These are phyloP conservation scores for Trypanosoma boissoni DNA, from an alignment of 208 protist genomes.

Conservation along the genomic window DNA sequence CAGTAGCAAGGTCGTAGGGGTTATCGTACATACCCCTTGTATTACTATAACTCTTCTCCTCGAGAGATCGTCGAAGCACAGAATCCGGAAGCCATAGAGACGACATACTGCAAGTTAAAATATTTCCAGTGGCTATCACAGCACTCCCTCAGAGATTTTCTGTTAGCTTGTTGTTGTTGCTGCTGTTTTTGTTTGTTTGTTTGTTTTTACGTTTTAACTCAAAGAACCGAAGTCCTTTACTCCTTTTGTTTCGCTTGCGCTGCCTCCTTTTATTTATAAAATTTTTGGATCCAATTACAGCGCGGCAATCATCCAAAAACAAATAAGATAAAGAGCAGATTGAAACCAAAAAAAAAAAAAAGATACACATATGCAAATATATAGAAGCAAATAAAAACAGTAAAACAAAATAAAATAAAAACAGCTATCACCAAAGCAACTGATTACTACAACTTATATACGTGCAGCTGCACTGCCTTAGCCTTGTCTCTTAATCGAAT, in stretches of 20 bases:
- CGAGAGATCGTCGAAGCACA: conserved; percentile 54
- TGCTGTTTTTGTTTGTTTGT: no score
- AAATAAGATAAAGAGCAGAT: conserved; percentile 8
- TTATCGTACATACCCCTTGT: conserved; percentile 68
- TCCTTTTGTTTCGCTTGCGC: no score
- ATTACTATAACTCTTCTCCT: conserved; percentile 52
- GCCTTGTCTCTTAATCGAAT: conserved; percentile 2
- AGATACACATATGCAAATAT: not conserved
- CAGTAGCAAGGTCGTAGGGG: conserved; percentile 76
- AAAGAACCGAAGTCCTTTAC: no score
- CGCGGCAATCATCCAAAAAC: no score
- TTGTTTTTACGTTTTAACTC: no score
- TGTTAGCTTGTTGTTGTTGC: no score
- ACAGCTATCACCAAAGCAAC: not conserved
- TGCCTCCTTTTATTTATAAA: no score
- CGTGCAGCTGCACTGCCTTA: not conserved
- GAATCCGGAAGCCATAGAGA: conserved; percentile 85
- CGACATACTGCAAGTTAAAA: conserved; percentile 17
- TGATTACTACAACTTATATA: not conserved
- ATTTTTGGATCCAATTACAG: no score
- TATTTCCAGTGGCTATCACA: conserved; percentile 1
- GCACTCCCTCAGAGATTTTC: no score
- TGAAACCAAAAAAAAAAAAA: conserved; percentile 11
- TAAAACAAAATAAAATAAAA: conserved; percentile 12
- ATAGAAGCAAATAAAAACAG: conserved; percentile 19